phyloP scores from a whole-genome alignment of 1,139 yeast genomes.

The Starmera stellimalicola region DNA sequence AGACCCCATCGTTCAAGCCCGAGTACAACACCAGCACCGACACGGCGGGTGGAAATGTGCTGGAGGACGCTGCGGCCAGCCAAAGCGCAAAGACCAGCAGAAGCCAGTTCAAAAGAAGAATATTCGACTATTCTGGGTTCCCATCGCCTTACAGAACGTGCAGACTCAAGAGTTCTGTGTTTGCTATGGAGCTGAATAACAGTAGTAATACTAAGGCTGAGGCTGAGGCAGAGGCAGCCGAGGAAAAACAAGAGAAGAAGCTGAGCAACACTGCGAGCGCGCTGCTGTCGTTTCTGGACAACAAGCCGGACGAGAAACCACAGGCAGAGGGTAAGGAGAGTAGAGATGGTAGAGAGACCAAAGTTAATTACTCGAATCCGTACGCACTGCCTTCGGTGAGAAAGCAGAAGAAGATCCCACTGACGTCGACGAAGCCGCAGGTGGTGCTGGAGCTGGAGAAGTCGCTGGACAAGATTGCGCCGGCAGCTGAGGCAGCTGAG shows the following conservation, averaged over 20 bases:
- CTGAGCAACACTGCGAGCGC: constrained; percentile 62
- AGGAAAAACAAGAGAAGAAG: constrained; percentile 17
- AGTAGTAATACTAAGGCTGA: constrained; percentile 6
- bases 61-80: too few species aligned
- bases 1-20: constrained; percentile 26
- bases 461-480: constrained; percentile 6
- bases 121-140: constrained; percentile 52
- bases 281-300: constrained; percentile 52
- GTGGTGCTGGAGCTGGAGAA: constrained; percentile 15
- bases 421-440: constrained; percentile 5
- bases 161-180: constrained; percentile 25
- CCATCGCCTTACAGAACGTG: constrained; percentile 60
- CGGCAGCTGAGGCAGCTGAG: constrained; percentile 5
- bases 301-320: constrained; percentile 29
- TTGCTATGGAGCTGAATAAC: constrained; percentile 14
- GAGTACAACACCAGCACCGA: constrained; percentile 20
- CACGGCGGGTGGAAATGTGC: too few species aligned
- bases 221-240: constrained; percentile 2
- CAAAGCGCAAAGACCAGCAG: too few species aligned
- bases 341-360: constrained; percentile 6
- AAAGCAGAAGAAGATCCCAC: constrained; percentile 14
- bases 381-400: constrained; percentile 29
- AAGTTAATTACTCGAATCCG: constrained; percentile 41
- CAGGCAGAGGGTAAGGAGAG: constrained; percentile 10
- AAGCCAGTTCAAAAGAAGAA: constrained; percentile 26